Base-by-base conservation (phyloP, 352 stramenopile genomes). In the Pythium monospermum region DNA sequence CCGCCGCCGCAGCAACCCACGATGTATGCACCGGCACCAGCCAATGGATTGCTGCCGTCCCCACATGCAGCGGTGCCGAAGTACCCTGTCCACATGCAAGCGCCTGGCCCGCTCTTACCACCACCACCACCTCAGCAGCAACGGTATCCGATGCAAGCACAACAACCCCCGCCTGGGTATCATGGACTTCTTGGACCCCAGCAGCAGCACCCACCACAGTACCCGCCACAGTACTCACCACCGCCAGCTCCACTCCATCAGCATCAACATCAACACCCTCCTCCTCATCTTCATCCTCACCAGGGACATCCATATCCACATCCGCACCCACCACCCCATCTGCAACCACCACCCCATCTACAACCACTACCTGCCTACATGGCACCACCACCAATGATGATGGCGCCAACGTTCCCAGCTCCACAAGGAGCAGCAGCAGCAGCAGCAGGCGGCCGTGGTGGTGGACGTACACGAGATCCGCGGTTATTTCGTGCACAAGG, bases 401-500 rank as follows among this genome's bases (percentile, higher is more conserved):
- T n/a, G n/a, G n/a, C n/a, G n/a, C n/a, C n/a, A n/a, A n/a, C n/a
- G n/a, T n/a, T n/a, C n/a, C n/a, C n/a, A n/a, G n/a, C n/a, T n/a
- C n/a, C n/a, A n/a, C n/a, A n/a, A n/a, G n/a, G n/a, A n/a, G n/a
- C n/a, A n/a, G n/a, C n/a, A n/a, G n/a, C n/a, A n/a, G 44, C 41
- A 5, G 51, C 32, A 23, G 46, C 38, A 13, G 22, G 38, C 4
- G 52, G 52, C 21, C 15, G 25, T 13, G 7, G 23, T 12, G 40
- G 54, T 13, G 46, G 46, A 13, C 37, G 46, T 7, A 42, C 52
- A 3, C 45, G 54, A 21, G 54, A 62, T 52, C 53, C 53, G n/a
- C 53, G 53, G 12, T 33, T 62, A n/a, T 19, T 56, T 40, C 54
- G 54, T 21, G 46, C 55, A 45, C 54, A 62, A 42, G 54, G 40